These are phyloP conservation scores for Neurospora pannonica DNA, from an alignment of 495 filamentous ascomycete genomes.

Conservation along the genomic window DNA sequence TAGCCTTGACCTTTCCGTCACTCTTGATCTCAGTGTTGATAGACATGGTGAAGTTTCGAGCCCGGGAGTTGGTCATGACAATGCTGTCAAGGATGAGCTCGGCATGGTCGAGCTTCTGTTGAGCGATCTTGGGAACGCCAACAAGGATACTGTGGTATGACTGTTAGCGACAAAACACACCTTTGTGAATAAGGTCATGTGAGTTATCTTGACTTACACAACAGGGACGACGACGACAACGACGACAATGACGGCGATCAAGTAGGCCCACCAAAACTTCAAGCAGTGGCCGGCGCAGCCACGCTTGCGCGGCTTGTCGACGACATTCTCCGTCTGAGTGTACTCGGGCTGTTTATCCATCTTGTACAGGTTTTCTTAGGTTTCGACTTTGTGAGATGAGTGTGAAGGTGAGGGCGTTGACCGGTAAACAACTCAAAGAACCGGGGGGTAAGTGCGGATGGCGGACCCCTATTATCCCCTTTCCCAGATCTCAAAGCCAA, in stretches of 20 bases:
- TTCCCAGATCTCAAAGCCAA: not conserved
- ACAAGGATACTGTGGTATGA: conserved; percentile 53
- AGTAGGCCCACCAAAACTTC: conserved; percentile 64
- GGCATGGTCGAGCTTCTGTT: conserved; percentile 56
- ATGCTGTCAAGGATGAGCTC: conserved; percentile 51
- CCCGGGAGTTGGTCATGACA: conserved; percentile 47
- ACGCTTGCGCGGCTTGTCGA: conserved; percentile 15
- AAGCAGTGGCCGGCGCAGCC: conserved; percentile 31
- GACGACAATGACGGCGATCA: conserved; percentile 47
- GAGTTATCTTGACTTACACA: conserved; percentile 47
- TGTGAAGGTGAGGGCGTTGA: not conserved
- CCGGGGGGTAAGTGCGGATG: not conserved
- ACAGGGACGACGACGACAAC: conserved; percentile 53
- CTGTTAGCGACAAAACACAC: not conserved
- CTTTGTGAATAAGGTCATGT: not conserved
- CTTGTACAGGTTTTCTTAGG: not conserved
- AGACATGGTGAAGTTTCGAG: conserved; percentile 47
- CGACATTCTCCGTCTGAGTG: conserved; percentile 15
- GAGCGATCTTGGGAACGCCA: conserved; percentile 62
- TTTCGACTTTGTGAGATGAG: not conserved
- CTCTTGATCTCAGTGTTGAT: conserved; percentile 43
- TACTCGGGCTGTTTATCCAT: conserved; percentile 14
- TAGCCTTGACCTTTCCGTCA: conserved; percentile 43
- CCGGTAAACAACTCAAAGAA: not conserved
- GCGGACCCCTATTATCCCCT: not conserved